phyloP scores from a whole-genome alignment of 495 filamentous ascomycete genomes.

The Hypoxylon rickii region DNA sequence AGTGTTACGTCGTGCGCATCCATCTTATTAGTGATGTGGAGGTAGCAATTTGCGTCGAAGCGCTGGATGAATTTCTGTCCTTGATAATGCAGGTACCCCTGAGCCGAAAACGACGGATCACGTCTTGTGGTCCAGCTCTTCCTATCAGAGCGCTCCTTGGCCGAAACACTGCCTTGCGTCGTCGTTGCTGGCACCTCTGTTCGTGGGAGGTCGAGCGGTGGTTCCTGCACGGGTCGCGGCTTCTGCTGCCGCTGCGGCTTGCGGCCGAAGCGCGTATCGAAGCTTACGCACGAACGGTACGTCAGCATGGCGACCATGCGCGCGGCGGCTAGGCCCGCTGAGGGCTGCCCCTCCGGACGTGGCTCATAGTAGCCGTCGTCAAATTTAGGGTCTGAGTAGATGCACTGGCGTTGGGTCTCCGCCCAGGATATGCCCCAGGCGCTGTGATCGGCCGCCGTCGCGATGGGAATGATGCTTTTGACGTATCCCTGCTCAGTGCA shows the following conservation, averaged over 20 bases:
- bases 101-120: conserved; percentile 37
- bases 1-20: conserved; percentile 45
- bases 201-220: conserved; percentile 25
- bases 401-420: conserved; percentile 43
- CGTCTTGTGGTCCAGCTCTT: conserved; percentile 28
- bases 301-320: conserved; percentile 50
- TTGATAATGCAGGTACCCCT: conserved; percentile 47
- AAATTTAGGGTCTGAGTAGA: conserved; percentile 41
- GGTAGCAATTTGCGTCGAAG: conserved; percentile 48
- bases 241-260: conserved; percentile 33
- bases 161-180: not conserved
- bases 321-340: conserved; percentile 39
- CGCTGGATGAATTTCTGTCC: conserved; percentile 44
- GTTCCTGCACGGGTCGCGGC: conserved; percentile 17
- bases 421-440: conserved; percentile 48
- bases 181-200: conserved; percentile 11
- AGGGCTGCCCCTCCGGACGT: conserved; percentile 37
- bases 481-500: conserved; percentile 37
- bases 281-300: conserved; percentile 43
- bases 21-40: conserved; percentile 46
- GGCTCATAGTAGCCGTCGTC: conserved; percentile 42
- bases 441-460: conserved; percentile 43
- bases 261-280: conserved; percentile 43
- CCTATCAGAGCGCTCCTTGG: conserved; percentile 12
- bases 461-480: conserved; percentile 40